Evolutionary conservation across 495 filamentous ascomycete species (phyloP).

Genomic region (Pseudotulostoma volvatum): DNA sequence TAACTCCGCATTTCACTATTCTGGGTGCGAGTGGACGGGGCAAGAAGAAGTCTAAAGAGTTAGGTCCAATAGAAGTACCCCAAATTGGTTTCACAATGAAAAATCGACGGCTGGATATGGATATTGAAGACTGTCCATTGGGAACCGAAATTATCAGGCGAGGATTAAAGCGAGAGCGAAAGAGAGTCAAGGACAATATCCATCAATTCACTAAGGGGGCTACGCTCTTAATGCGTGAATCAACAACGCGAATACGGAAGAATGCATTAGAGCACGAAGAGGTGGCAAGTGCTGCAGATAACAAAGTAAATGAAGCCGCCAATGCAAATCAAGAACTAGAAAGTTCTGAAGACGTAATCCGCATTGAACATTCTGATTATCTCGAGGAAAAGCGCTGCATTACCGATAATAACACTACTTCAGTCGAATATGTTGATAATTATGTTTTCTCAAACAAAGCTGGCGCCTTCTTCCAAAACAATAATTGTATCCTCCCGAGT

Average conservation of each 20-base stretch:
- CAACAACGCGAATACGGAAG: slow-evolving; percentile 52
- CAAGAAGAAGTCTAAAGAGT: slow-evolving; percentile 19
- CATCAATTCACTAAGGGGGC: slow-evolving; percentile 61
- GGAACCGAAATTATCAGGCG: slow-evolving; percentile 67
- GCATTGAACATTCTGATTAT: slow-evolving; percentile 26
- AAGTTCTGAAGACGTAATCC: slow-evolving; percentile 24
- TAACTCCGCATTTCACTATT: slow-evolving; percentile 95
- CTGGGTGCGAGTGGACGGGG: slow-evolving; percentile 42
- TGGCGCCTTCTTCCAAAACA: slow-evolving; percentile 96
- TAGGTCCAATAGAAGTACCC: slow-evolving; percentile 39
- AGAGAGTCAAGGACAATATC: slow-evolving; percentile 51
- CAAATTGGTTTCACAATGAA: slow-evolving; percentile 86
- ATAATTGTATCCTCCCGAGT: slow-evolving; percentile 86
- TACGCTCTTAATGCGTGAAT: slow-evolving; percentile 78
- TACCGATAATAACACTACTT: slow-evolving; percentile 63
- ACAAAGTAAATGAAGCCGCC: slow-evolving; percentile 2
- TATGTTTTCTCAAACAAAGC: slow-evolving; percentile 82
- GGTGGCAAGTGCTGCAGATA: no score
- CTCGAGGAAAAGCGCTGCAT: slow-evolving; percentile 71
- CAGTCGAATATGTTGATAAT: slow-evolving; percentile 72
- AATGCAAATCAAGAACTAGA: neutral
- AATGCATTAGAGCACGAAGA: no score
- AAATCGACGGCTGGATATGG: slow-evolving; percentile 51
- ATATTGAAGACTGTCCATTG: slow-evolving; percentile 96
- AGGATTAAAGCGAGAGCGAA: slow-evolving; percentile 59